A percentile compares a stretch with the other conserved stretches of the same genome.
Evolutionary conservation across 1,284 basidiomycete genomes (phyloP).

Genomic region (Ceratobasidium sp.): DNA sequence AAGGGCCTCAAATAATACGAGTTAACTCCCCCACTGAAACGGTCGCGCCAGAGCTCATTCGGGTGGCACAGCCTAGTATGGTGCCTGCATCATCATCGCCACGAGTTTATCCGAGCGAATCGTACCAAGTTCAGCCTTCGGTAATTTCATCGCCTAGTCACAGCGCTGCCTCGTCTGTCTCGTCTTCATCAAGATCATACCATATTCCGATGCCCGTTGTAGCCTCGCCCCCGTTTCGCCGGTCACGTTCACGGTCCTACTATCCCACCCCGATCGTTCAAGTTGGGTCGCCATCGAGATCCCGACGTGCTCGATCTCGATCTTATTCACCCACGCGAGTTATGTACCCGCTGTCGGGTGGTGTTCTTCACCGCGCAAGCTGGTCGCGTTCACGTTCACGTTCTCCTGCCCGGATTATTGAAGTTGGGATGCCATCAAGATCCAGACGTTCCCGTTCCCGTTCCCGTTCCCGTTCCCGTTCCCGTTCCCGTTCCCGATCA

Average conservation of each 20-base stretch:
- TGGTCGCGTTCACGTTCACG: too few species aligned
- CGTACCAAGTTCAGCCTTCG: not conserved
- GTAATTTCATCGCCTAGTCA: not conserved
- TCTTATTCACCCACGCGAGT: too few species aligned
- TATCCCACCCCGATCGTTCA: not conserved
- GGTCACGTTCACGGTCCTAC: not conserved
- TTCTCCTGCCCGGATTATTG: not conserved
- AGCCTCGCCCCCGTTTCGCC: not conserved
- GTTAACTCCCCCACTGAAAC: not conserved
- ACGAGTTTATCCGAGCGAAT: not conserved
- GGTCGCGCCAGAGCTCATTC: not conserved
- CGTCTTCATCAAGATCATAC: not conserved
- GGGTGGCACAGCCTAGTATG: not conserved
- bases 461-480: too few species aligned
- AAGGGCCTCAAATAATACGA: not conserved
- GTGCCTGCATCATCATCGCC: too few species aligned
- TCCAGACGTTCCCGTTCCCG: too few species aligned
- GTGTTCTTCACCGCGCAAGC: too few species aligned
- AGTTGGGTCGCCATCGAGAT: too few species aligned
- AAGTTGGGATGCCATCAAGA: not conserved
- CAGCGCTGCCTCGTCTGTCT: too few species aligned
- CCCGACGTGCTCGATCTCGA: too few species aligned
- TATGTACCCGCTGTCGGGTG: too few species aligned
- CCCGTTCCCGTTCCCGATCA: not conserved
- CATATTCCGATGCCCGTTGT: not conserved